Conservation (phyloP, 176 grass and related monocot genomes). For the Paspalum vaginatum region DNA sequence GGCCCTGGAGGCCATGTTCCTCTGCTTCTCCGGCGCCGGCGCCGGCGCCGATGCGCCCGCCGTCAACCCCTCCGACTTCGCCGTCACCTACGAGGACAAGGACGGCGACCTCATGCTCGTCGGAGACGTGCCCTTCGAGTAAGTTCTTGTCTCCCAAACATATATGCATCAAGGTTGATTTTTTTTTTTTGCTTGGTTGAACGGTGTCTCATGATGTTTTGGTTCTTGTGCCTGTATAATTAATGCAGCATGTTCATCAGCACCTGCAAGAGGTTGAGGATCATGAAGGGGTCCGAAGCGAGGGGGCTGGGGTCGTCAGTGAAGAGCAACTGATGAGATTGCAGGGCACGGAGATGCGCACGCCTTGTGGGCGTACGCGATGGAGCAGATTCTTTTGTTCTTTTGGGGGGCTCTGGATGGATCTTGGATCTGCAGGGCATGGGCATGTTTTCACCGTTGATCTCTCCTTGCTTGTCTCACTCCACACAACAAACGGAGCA, state of each 20-base stretch:
- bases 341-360: background rate
- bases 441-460: constrained; percentile 25
- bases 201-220: background rate
- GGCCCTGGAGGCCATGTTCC: constrained; percentile 82
- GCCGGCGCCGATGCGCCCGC: background rate
- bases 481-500: background rate
- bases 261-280: constrained; percentile 92
- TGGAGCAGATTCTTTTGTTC: constrained; percentile 56
- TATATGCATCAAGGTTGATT: background rate
- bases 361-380: constrained; percentile 37
- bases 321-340: background rate
- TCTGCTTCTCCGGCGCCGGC: constrained; percentile 59
- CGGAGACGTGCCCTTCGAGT: constrained; percentile 88
- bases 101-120: constrained; percentile 90
- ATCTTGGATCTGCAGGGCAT: constrained; percentile 28
- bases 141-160: constrained; percentile 11
- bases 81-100: constrained; percentile 80
- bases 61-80: constrained; percentile 59
- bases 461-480: constrained; percentile 17
- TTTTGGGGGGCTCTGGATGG: constrained; percentile 25
- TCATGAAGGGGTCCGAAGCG: constrained; percentile 89
- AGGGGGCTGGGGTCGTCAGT: constrained; percentile 55
- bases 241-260: constrained; percentile 75
- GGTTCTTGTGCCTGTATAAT: background rate
- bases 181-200: too few relatives aligned